Base-by-base conservation (phyloP, 2,329 filamentous ascomycete genomes). In the Sporothrix pseudoabietina region DNA sequence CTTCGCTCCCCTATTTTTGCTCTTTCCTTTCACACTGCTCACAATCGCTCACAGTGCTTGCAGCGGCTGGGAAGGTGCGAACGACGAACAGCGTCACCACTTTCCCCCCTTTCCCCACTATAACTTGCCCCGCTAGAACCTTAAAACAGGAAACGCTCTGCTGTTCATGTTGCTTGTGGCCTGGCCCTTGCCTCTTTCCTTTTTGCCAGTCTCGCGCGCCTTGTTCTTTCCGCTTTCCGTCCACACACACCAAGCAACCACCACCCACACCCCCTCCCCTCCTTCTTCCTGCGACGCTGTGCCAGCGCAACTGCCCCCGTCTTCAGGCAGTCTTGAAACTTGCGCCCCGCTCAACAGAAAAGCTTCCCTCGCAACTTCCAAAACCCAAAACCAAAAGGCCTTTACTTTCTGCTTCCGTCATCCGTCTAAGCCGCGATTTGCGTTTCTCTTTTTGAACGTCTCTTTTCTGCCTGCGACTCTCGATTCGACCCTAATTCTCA, bases 311-410 rank as follows among this genome's bases (percentile, higher is more conserved):
- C 52, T 70, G 52, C 63, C 65, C 65, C 68, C 55, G 69, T 65
- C 70, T 41, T 73, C 68, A 71, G 44, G 63, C 57, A 57, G 65
- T 74, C 69, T 72, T 76, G 75, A 76, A 76, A 76, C 75, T 65
- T 68, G 59, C 72, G 70, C 70, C 44, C 75, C 71, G 74, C 72
- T 52, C 41, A 39, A 57, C 32, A 39, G 22, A n/a, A 35, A 32
- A 52, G 19, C 47, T 54, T 35, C 32, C 14, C 47, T 35, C 61
- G 10, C 54, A 39, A 66, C 57, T 41, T 55, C 66, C 55, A 59
- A 39, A 68, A 59, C 30, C 26, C n/a, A 66, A 65, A 63, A 22
- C 52, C 52, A 55, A 30, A 55, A 55, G 4, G 16, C 47, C 52
- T 22, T 26, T 26, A 7, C 4, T 49, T 39, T 19, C 14, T 16